A percentile compares a stretch with the other conserved stretches of the same genome.
phyloP scores from a whole-genome alignment of 1,284 basidiomycete species.

The Singerocomus rubriflavus region DNA sequence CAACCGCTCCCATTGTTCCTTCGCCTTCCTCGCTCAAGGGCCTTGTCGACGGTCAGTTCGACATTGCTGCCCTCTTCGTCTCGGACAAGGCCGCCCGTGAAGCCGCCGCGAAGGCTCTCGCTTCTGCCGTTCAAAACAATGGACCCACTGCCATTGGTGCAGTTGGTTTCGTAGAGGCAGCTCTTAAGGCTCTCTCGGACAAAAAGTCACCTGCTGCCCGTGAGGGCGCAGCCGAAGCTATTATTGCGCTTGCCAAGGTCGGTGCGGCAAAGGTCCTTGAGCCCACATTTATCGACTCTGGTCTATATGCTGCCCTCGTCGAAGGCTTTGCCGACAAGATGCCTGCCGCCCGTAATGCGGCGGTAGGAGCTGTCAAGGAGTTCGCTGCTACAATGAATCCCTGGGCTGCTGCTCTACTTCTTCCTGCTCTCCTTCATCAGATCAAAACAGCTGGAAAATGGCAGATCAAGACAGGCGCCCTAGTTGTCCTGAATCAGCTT shows the following conservation, averaged over 20 bases:
- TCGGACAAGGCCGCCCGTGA: constrained; percentile 74
- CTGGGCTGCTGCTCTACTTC: constrained; percentile 84
- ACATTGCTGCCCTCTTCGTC: constrained; percentile 65
- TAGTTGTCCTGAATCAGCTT: constrained; percentile 88
- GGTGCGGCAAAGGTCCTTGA: constrained; percentile 87
- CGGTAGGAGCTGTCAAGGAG: constrained; percentile 81
- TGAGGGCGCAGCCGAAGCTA: constrained; percentile 77
- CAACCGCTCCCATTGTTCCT: constrained; percentile 45
- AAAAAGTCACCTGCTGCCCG: constrained; percentile 87
- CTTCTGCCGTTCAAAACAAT: constrained; percentile 76
- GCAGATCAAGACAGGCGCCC: constrained; percentile 95
- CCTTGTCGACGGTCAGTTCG: constrained; percentile 55
- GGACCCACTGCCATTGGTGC: constrained; percentile 80
- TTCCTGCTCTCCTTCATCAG: constrained; percentile 91
- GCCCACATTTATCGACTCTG: constrained; percentile 82
- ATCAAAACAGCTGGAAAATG: constrained; percentile 98
- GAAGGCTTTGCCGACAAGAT: constrained; percentile 94
- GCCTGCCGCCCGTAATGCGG: constrained; percentile 80
- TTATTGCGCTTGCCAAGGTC: constrained; percentile 71
- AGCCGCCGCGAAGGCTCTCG: constrained; percentile 69
- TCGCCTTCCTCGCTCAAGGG: constrained; percentile 66
- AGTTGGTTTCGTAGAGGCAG: constrained; percentile 76
- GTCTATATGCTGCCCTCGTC: constrained; percentile 82
- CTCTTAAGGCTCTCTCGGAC: constrained; percentile 84
- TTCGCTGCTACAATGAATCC: constrained; percentile 85